These are phyloP conservation scores for Aspergillus saccharolyticus DNA, from an alignment of 495 filamentous ascomycete genomes.

Conservation along the genomic window DNA sequence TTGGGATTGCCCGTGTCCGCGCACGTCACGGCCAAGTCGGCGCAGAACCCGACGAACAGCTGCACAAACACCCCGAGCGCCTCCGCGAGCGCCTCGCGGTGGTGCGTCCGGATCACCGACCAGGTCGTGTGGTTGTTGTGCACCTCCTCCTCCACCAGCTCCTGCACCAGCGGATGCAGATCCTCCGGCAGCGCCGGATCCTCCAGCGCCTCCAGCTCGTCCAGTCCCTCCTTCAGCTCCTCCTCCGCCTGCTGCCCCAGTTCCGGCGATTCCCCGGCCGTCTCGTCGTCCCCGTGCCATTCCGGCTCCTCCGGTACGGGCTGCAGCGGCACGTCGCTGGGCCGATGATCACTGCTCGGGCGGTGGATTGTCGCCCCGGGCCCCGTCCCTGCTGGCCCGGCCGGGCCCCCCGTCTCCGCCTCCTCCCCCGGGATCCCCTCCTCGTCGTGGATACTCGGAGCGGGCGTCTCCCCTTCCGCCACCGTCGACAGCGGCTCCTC, in stretches of 20 bases:
- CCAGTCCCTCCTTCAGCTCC: conserved; percentile 7
- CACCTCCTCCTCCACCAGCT: conserved; percentile 39
- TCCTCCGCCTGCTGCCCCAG: neutral
- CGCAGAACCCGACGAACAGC: conserved; percentile 44
- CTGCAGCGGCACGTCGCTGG: conserved; percentile 19
- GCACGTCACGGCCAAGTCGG: conserved; percentile 44
- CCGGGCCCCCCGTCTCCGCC: conserved; percentile 16
- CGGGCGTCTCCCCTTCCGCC: conserved; percentile 18
- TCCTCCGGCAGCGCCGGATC: conserved; percentile 31
- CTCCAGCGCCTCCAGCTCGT: conserved; percentile 21
- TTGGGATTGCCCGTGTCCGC: conserved; percentile 40
- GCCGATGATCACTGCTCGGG: neutral
- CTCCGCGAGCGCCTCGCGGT: conserved; percentile 47
- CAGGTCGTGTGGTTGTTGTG: conserved; percentile 50
- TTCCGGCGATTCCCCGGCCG: neutral
- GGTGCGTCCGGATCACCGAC: conserved; percentile 48
- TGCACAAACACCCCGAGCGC: conserved; percentile 43
- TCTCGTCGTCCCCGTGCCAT: conserved; percentile 2
- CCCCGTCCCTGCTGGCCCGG: no score
- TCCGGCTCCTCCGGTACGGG: conserved; percentile 20
- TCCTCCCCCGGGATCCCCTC: no score
- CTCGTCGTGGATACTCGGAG: conserved; percentile 8
- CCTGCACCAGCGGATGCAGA: conserved; percentile 37
- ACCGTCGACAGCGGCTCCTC: conserved; percentile 25
- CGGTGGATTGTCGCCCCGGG: neutral